phyloP scores from a whole-genome alignment of 805 yeast species.

The Limtongozyma cylindracea region DNA sequence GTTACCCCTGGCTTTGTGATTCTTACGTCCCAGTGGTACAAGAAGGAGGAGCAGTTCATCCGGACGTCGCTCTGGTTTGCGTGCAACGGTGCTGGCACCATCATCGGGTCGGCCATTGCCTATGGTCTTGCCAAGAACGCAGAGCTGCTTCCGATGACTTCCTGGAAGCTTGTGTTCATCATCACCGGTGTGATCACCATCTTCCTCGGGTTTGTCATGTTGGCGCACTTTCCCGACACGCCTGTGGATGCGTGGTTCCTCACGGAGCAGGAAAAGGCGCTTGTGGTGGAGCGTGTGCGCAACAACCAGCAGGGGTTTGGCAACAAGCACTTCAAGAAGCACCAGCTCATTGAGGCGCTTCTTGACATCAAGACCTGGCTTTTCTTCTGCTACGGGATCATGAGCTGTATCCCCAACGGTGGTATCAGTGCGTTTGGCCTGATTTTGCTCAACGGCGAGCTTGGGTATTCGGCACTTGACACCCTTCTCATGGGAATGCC shows the following conservation, averaged over 20 bases:
- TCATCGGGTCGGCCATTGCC: slow-evolving; percentile 22
- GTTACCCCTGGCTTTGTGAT: slow-evolving; percentile 4
- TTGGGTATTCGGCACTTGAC: slow-evolving; percentile 11
- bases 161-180: slow-evolving; percentile 39
- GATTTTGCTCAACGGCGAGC: slow-evolving; percentile 14
- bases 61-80: slow-evolving; percentile 12
- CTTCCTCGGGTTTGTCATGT: slow-evolving; percentile 15
- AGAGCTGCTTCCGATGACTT: slow-evolving; percentile 12
- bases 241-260: slow-evolving; percentile 21
- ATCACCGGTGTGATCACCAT: slow-evolving; percentile 31
- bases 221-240: slow-evolving; percentile 25
- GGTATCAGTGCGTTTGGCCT: slow-evolving; percentile 23
- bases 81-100: slow-evolving; percentile 10
- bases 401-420: slow-evolving; percentile 20
- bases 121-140: slow-evolving; percentile 19
- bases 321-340: slow-evolving; percentile 22
- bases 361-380: slow-evolving; percentile 22
- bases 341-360: slow-evolving; percentile 25
- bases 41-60: slow-evolving; percentile 11
- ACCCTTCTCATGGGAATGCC: slow-evolving; percentile 20
- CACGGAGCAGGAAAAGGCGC: slow-evolving; percentile 14
- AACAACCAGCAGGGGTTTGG: slow-evolving; percentile 33
- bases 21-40: slow-evolving; percentile 33
- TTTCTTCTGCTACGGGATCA: slow-evolving; percentile 10
- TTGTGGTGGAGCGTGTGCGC: slow-evolving; percentile 21